A percentile compares a stretch with the other conserved stretches of the same genome.
Conservation (phyloP, 1,284 basidiomycete species). For the Malassezia furfur region DNA sequence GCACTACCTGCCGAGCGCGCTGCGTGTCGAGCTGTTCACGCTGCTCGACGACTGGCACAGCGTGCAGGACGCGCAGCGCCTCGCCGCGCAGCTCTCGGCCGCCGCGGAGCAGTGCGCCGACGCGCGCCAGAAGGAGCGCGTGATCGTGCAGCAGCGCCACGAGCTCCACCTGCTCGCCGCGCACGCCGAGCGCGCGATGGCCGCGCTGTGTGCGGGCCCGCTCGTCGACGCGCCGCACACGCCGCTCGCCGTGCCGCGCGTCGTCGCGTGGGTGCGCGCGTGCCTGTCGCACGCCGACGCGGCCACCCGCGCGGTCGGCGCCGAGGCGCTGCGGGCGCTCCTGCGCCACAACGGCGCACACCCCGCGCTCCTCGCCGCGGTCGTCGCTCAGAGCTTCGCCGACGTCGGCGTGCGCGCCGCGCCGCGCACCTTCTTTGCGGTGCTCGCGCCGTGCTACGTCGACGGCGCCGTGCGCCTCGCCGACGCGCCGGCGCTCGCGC, state of each 20-base stretch:
- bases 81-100: constrained; percentile 65
- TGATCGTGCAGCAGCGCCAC: constrained; percentile 55
- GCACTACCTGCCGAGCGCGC: constrained; percentile 65
- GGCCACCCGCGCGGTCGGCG: constrained; percentile 49
- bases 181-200: constrained; percentile 64
- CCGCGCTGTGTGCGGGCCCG: constrained; percentile 55
- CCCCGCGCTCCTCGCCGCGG: constrained; percentile 59
- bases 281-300: constrained; percentile 49
- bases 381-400: constrained; percentile 65
- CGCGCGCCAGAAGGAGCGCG: constrained; percentile 47
- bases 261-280: constrained; percentile 51
- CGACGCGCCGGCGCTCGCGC: constrained; percentile 48
- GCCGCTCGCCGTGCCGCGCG: constrained; percentile 48
- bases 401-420: constrained; percentile 51
- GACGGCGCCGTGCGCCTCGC: constrained; percentile 57
- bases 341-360: constrained; percentile 60
- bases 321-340: constrained; percentile 66
- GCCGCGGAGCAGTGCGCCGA: constrained; percentile 54
- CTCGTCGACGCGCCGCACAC: neutral
- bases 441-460: constrained; percentile 65
- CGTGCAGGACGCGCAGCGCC: constrained; percentile 63
- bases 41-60: constrained; percentile 88
- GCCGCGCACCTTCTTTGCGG: constrained; percentile 62
- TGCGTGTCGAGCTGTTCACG: constrained; percentile 70
- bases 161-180: constrained; percentile 56